Conservation (phyloP, 257 asterid species). For the Solanum bukasovii region DNA sequence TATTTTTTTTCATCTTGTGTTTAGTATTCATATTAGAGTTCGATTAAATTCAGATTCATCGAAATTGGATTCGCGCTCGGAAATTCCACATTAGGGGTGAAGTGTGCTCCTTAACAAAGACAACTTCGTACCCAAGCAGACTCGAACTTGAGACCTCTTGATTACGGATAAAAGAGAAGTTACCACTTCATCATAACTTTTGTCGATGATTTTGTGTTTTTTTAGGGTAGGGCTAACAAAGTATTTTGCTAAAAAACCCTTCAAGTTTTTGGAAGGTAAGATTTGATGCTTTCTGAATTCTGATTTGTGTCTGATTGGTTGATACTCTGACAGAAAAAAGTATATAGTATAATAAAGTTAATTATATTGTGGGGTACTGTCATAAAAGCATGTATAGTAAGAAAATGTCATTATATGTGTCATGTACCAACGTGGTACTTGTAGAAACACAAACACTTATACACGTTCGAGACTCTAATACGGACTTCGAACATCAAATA, state of each 20-base stretch:
- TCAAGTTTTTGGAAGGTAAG: not conserved
- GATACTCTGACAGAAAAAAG: not conserved
- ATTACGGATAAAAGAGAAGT: fast-evolving
- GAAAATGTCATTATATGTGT: not conserved
- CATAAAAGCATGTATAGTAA: not conserved
- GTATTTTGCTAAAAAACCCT: not conserved
- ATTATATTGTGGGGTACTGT: not conserved
- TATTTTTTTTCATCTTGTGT: too few relatives aligned
- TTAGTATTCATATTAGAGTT: fast-evolving
- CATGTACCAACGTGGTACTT: not conserved
- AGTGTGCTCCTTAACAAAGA: not conserved
- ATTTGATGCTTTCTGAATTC: not conserved
- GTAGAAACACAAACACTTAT: not conserved
- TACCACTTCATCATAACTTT: not conserved
- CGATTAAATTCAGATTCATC: not conserved
- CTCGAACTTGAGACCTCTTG: too few relatives aligned
- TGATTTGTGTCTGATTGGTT: not conserved
- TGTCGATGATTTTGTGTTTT: not conserved
- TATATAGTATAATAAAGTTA: not conserved
- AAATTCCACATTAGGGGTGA: not conserved
- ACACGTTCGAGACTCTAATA: fast-evolving
- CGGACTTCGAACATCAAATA: not conserved
- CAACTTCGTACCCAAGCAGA: fast-evolving
- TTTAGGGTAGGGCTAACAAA: not conserved
- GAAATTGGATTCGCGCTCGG: fast-evolving